These are phyloP conservation scores for Fraxinus nigra DNA, from an alignment of 305 asterid species.

Conservation along the genomic window DNA sequence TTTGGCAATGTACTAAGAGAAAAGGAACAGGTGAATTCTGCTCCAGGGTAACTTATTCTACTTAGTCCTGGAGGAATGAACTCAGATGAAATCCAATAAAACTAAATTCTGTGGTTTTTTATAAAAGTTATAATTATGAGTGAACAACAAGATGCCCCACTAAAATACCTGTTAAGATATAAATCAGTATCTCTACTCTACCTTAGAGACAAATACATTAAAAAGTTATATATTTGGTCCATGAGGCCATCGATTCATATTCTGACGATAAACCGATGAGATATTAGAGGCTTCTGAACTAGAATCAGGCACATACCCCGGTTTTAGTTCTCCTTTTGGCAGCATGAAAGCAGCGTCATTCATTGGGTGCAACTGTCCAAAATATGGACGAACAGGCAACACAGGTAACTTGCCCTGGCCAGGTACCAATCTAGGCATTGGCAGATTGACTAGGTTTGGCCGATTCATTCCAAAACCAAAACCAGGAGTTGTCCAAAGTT, in stretches of 20 bases:
- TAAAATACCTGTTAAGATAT: background rate
- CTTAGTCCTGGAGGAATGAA: background rate
- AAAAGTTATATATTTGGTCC: constrained; percentile 43
- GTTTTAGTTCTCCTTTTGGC: constrained; percentile 50
- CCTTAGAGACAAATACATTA: constrained; percentile 1
- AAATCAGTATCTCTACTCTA: background rate
- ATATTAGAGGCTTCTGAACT: constrained; percentile 38
- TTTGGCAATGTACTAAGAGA: background rate
- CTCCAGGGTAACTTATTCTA: background rate
- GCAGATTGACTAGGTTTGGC: constrained; percentile 14
- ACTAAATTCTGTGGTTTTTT: background rate
- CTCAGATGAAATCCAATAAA: background rate
- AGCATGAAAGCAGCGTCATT: constrained; percentile 37
- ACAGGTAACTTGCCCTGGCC: constrained; percentile 30
- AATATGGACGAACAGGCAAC: constrained; percentile 30
- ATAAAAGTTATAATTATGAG: background rate
- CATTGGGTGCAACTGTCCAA: constrained; percentile 34
- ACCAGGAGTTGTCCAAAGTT: constrained; percentile 34
- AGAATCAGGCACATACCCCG: constrained; percentile 42
- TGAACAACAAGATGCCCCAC: background rate
- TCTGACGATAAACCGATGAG: constrained; percentile 48
- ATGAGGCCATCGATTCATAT: constrained; percentile 38
- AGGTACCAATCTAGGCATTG: constrained; percentile 32
- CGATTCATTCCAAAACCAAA: constrained; percentile 48
- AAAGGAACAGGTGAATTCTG: background rate